These are phyloP conservation scores for Globisporangium alternatum DNA, from an alignment of 352 stramenopile species.

Conservation along the genomic window DNA sequence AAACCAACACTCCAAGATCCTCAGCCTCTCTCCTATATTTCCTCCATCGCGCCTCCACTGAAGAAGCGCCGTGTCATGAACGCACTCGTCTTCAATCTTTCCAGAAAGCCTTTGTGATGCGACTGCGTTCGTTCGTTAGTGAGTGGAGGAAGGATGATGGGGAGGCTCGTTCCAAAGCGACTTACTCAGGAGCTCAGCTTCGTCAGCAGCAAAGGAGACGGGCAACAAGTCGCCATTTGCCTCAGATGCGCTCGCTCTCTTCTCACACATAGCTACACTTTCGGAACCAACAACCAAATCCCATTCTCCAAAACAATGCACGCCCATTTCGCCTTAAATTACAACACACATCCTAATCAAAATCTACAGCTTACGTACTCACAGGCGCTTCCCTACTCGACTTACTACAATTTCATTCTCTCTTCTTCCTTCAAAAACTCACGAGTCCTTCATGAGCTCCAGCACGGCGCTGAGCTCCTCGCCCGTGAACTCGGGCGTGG, in stretches of 20 bases:
- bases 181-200: background rate
- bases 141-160: too few relatives aligned
- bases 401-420: too few relatives aligned
- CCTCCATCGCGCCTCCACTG: too few relatives aligned
- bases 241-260: background rate
- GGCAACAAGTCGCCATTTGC: background rate
- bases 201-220: conserved; percentile 4
- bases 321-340: conserved; percentile 2
- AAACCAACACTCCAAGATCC: too few relatives aligned
- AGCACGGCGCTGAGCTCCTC: conserved; percentile 47
- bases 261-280: conserved; percentile 3
- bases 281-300: too few relatives aligned
- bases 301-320: too few relatives aligned
- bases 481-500: conserved; percentile 37
- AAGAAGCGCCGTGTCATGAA: too few relatives aligned
- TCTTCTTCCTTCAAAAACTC: background rate
- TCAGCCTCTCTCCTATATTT: too few relatives aligned
- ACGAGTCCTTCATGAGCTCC: conserved; percentile 51
- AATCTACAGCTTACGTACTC: background rate
- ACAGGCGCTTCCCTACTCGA: background rate
- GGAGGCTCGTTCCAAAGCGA: background rate
- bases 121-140: too few relatives aligned
- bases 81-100: too few relatives aligned
- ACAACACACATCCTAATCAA: conserved; percentile 5
- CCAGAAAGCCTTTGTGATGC: too few relatives aligned